Base-by-base conservation (phyloP, 441 rosid species). In the Pelargonium exstipulatum region DNA sequence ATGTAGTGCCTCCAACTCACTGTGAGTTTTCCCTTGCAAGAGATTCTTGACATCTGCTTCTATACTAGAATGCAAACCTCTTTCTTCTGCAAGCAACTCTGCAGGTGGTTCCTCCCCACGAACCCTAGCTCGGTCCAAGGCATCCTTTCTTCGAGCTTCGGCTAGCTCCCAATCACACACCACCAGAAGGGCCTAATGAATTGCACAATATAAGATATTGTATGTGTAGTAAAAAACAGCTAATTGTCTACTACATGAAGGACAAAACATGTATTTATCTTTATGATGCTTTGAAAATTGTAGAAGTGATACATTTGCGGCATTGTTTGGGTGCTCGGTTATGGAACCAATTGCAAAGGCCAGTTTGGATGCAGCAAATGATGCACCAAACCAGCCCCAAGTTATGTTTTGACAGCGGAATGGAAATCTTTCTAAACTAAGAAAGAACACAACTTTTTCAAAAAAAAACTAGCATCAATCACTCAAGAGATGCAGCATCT, bases 71-170 rank as follows among this genome's bases (percentile, higher is more conserved):
- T 90, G 97, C 79, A 94, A 76, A 32, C 99, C 97, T 79, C 96
- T 86, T 72, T 94, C 97, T 80, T 94, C 95, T 24, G 91, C 91
- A 73, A 90, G 91, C 82, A 90, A 80, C 80, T 91, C 96, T 0
- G 96, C 87, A 72, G 97, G 98, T 74, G 93, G 95, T 40, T 91
- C 86, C 74, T 90, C 97, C 70, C 99, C 95, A 77, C 97, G 90
- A 67, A 91, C 95, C 75, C 89, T 86, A 76, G 97, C 96, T 69
- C 91, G 89, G 78, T 90, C 97, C 20, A 91, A 73, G 9, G 90
- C 99, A 80, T 94, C 97, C 76, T 88, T 87, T 76, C 84, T 91
- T 71, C 83, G 84, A 64, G 94, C 91, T 80, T 94, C 97, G 77
- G 97, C 90, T 62, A 94, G 85, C 83, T 91, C 99, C 99, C 97